These are phyloP conservation scores for Phaffomyces opuntiae DNA, from an alignment of 805 yeast species.

Conservation along the genomic window DNA sequence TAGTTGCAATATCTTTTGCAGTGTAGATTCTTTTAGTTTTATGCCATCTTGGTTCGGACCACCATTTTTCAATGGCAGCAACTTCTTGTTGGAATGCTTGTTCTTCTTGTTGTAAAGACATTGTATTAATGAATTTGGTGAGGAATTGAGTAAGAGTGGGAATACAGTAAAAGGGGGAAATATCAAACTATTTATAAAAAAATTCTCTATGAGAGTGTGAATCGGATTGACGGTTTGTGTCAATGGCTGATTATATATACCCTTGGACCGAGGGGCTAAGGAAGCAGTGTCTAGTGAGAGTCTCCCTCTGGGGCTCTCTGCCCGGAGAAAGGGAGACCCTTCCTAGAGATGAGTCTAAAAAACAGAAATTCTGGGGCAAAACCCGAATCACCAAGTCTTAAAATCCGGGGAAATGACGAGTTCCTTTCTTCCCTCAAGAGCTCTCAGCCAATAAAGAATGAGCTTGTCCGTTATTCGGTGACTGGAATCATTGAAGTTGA, in stretches of 20 bases:
- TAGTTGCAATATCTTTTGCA: conserved; percentile 81
- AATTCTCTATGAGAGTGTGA: neutral
- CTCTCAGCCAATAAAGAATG: neutral
- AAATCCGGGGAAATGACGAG: neutral
- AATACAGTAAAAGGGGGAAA: neutral
- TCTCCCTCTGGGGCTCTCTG: too few species aligned
- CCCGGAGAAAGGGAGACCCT: neutral
- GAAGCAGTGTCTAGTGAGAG: neutral
- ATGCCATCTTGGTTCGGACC: conserved; percentile 90
- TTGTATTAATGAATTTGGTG: neutral
- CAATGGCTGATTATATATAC: neutral
- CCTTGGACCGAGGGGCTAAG: neutral
- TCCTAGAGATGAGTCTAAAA: neutral
- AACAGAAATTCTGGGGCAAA: neutral
- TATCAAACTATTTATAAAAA: conserved; percentile 1
- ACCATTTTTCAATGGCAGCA: conserved; percentile 75
- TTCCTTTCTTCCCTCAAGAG: too few species aligned
- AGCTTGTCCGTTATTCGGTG: too few species aligned
- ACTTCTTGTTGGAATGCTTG: conserved; percentile 40
- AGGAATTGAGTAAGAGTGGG: neutral
- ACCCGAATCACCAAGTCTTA: neutral
- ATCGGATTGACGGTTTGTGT: conserved; percentile 2
- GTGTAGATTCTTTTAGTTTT: conserved; percentile 82
- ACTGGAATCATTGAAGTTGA: too few species aligned
- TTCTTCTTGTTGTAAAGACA: conserved; percentile 17